These are phyloP conservation scores for Chlorella sp. DNA, from an alignment of 139 green algal species.

Conservation along the genomic window DNA sequence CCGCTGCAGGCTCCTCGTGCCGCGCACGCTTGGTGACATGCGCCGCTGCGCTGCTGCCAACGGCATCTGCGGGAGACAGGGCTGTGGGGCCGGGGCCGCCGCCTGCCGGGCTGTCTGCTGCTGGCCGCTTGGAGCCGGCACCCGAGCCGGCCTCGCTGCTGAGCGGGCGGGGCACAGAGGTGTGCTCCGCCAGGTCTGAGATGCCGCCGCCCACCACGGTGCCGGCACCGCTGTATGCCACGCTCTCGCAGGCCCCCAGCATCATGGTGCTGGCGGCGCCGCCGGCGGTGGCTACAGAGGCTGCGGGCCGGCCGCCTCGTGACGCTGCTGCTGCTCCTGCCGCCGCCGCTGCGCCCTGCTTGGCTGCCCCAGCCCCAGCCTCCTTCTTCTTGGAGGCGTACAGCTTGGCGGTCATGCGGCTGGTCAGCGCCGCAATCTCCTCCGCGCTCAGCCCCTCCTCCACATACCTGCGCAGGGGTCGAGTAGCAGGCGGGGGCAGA, in stretches of 20 bases:
- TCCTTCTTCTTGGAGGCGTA: not conserved
- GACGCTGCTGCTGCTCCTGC: not conserved
- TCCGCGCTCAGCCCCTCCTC: constrained; percentile 31
- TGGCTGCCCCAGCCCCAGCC: not conserved
- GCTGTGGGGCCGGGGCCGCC: not conserved
- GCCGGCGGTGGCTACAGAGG: not conserved
- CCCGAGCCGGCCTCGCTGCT: constrained; percentile 7
- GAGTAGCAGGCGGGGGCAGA: no score
- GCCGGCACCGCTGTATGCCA: not conserved
- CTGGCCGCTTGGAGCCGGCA: not conserved
- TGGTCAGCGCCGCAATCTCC: constrained; percentile 3
- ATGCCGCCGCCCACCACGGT: not conserved
- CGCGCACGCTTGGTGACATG: constrained; percentile 7
- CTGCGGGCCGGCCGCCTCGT: not conserved
- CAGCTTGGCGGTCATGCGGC: not conserved
- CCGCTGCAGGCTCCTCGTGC: not conserved
- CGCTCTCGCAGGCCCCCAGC: constrained; percentile 26
- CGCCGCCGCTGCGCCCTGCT: no score
- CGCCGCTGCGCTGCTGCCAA: not conserved
- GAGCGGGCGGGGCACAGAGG: not conserved
- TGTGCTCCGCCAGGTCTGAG: constrained; percentile 23
- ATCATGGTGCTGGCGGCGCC: constrained; percentile 9
- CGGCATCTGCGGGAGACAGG: not conserved
- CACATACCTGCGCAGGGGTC: constrained; percentile 33
- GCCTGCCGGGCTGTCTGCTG: not conserved